Conservation (phyloP, 148 eudicot genomes). For the Chenopodium quinoa region DNA sequence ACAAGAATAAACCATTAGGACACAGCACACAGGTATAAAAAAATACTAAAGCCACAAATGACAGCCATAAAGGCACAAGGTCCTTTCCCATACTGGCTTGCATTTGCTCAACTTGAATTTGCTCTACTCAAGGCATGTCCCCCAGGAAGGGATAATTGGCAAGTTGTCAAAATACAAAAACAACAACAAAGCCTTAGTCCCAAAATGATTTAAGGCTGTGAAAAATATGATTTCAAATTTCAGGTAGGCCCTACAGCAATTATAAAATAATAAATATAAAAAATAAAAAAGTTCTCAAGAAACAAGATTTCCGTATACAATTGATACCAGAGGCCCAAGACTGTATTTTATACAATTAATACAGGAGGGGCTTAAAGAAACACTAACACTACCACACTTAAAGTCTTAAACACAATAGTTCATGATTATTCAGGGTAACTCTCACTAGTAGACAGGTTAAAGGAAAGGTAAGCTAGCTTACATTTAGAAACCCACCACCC, state of each 20-base stretch:
- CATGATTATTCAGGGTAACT: not conserved
- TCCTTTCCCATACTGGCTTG: not conserved
- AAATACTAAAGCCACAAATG: not conserved
- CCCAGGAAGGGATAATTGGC: not conserved
- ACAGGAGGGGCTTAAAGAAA: not conserved
- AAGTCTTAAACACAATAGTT: not conserved
- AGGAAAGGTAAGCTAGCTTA: not conserved
- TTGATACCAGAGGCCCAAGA: not conserved
- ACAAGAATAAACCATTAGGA: not conserved
- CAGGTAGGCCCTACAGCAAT: not conserved
- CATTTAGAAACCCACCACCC: not conserved
- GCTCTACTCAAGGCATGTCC: not conserved
- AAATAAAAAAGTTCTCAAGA: too few relatives aligned
- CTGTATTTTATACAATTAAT: not conserved
- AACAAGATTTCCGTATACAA: too few relatives aligned
- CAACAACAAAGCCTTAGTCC: too few relatives aligned
- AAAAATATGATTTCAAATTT: not conserved
- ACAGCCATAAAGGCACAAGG: not conserved
- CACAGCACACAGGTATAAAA: not conserved
- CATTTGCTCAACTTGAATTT: not conserved
- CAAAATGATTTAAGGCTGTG: too few relatives aligned
- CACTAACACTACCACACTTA: not conserved
- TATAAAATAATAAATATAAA: too few relatives aligned
- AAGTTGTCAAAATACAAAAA: not conserved
- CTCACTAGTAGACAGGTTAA: not conserved